Percentiles rank a stretch among this genome's conserved stretches.
These are phyloP conservation scores for Rhododendron molle DNA, from an alignment of 148 eudicot genomes.

Conservation along the genomic window DNA sequence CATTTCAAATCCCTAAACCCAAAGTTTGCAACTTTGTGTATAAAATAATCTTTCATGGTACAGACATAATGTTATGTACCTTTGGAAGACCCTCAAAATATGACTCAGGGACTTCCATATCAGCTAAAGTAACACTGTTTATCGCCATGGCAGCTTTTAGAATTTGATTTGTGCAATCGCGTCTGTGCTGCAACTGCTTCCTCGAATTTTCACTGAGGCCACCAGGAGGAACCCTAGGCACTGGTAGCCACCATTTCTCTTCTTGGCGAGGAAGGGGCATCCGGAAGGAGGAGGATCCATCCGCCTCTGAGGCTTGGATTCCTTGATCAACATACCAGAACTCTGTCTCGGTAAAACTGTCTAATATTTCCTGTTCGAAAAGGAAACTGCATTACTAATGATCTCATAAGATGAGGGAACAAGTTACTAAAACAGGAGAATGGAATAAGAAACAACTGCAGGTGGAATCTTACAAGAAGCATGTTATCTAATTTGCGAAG, in stretches of 20 bases:
- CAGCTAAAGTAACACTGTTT: slow-evolving; percentile 44
- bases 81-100: slow-evolving; percentile 59
- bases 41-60: neutral
- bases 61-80: slow-evolving; percentile 29
- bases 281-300: slow-evolving; percentile 46
- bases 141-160: slow-evolving; percentile 73
- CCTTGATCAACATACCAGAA: slow-evolving; percentile 75
- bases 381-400: neutral
- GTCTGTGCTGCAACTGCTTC: slow-evolving; percentile 51
- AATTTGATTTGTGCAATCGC: slow-evolving; percentile 58
- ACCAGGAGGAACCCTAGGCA: slow-evolving; percentile 54
- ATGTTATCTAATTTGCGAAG: slow-evolving; percentile 80
- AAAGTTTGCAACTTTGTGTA: neutral
- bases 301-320: slow-evolving; percentile 37
- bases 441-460: neutral
- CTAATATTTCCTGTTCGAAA: slow-evolving; percentile 39
- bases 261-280: slow-evolving; percentile 45
- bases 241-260: slow-evolving; percentile 84
- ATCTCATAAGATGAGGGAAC: neutral
- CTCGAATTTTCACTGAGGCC: slow-evolving; percentile 50
- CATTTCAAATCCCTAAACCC: neutral
- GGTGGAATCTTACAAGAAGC: slow-evolving; percentile 61
- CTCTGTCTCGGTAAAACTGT: slow-evolving; percentile 48
- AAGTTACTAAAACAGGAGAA: neutral
- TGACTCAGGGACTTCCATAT: slow-evolving; percentile 53